These are phyloP conservation scores for Trichothecium sympodiale DNA, from an alignment of 2,329 filamentous ascomycete species.

Conservation along the genomic window DNA sequence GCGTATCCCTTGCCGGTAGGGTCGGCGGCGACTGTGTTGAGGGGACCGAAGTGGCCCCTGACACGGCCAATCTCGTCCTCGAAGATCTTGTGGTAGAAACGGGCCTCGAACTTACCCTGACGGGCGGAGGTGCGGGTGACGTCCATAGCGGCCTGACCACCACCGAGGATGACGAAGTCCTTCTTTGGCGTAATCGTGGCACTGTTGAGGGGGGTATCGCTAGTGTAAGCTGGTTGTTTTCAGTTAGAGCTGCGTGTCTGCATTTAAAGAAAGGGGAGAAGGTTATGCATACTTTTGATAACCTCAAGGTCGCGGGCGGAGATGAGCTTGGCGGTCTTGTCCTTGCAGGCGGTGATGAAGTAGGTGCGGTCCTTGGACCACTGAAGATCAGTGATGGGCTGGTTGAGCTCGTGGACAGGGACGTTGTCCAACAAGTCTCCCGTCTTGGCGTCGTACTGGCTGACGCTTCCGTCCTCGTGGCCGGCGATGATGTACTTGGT, in stretches of 20 bases:
- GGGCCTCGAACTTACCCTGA: slow-evolving; percentile 97
- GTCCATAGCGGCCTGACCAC: slow-evolving; percentile 97
- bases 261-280: too few species aligned
- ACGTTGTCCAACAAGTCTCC: slow-evolving; percentile 74
- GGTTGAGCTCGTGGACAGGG: slow-evolving; percentile 75
- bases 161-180: slow-evolving; percentile 94
- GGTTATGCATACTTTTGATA: slow-evolving; percentile 45
- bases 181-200: slow-evolving; percentile 91
- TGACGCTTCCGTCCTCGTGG: slow-evolving; percentile 91
- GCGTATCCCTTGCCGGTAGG: slow-evolving; percentile 88
- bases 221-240: too few species aligned
- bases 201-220: slow-evolving; percentile 94
- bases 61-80: slow-evolving; percentile 98
- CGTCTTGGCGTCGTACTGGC: slow-evolving; percentile 83
- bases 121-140: slow-evolving; percentile 89
- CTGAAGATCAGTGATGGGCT: slow-evolving; percentile 83
- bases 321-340: slow-evolving; percentile 93
- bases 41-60: slow-evolving; percentile 88
- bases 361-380: slow-evolving; percentile 91
- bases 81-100: slow-evolving; percentile 99
- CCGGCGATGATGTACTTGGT: slow-evolving; percentile 94
- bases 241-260: too few species aligned
- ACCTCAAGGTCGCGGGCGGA: slow-evolving; percentile 78
- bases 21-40: slow-evolving; percentile 93
- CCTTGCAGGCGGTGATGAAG: slow-evolving; percentile 96